These are phyloP conservation scores for Boletus fagicola DNA, from an alignment of 768 basidiomycete species.

Conservation along the genomic window DNA sequence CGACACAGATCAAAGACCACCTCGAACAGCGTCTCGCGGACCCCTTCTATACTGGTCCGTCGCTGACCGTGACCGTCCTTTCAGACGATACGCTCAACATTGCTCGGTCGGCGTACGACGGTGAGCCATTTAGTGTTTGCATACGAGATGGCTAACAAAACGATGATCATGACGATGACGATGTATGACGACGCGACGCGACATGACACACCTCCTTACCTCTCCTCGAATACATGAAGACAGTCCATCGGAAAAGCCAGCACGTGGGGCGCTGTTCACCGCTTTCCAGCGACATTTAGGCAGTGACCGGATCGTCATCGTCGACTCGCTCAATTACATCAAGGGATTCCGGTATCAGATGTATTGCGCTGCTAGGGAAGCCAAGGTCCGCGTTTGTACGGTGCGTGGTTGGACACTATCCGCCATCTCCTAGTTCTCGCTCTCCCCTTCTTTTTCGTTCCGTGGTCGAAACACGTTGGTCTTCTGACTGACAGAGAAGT, in stretches of 20 bases:
- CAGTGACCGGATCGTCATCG: constrained; percentile 74
- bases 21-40: constrained; percentile 54
- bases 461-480: not conserved
- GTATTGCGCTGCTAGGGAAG: constrained; percentile 92
- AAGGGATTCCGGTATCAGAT: constrained; percentile 98
- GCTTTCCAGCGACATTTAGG: constrained; percentile 75
- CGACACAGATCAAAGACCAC: constrained; percentile 56
- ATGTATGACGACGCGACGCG: not conserved
- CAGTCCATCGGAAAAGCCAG: constrained; percentile 82
- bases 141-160: not conserved
- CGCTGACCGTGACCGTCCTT: constrained; percentile 47
- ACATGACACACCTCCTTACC: not conserved
- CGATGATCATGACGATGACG: not conserved
- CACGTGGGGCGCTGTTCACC: constrained; percentile 79
- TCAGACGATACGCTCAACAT: constrained; percentile 75
- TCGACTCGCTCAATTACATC: constrained; percentile 95
- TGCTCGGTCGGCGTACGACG: constrained; percentile 65
- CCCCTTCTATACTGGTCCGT: constrained; percentile 51
- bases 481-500: constrained; percentile 22
- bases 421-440: not conserved
- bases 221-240: constrained; percentile 41
- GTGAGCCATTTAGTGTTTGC: constrained; percentile 39
- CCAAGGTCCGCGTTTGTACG: constrained; percentile 81
- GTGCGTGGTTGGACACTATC: constrained; percentile 43
- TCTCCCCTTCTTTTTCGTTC: not conserved